A percentile compares a stretch with the other conserved stretches of the same genome.
phyloP scores from a whole-genome alignment of 2,329 filamentous ascomycete genomes.

The Bipolaris gigantea region DNA sequence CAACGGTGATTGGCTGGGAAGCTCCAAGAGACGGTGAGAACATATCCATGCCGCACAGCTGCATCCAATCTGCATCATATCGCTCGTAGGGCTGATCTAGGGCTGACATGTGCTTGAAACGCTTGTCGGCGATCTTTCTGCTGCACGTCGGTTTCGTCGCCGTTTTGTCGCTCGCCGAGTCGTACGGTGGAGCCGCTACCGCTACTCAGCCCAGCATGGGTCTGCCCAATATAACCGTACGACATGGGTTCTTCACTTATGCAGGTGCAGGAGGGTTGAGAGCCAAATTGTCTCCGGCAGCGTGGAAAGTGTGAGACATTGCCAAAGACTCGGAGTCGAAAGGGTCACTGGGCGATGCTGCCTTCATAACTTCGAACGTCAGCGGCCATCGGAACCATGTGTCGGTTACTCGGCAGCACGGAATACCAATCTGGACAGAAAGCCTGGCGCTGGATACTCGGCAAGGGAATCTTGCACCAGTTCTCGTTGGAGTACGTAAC shows the following conservation, averaged over 20 bases:
- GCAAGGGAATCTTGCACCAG: not conserved
- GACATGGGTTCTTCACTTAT: conserved; percentile 4
- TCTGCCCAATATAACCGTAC: conserved; percentile 1
- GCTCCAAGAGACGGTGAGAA: conserved; percentile 30
- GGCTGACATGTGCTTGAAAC: conserved; percentile 16
- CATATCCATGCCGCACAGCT: conserved; percentile 15
- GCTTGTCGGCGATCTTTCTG: not conserved
- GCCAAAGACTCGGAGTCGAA: conserved; percentile 3
- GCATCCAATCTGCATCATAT: conserved; percentile 9
- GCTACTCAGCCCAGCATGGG: conserved; percentile 16
- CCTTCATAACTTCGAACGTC: not conserved
- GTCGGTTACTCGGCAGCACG: not conserved
- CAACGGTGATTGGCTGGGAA: not conserved
- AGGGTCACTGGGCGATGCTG: not conserved
- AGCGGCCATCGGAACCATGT: not conserved
- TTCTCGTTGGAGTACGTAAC: not conserved
- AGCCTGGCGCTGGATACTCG: not conserved
- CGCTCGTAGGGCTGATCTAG: conserved; percentile 32
- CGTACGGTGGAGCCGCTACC: conserved; percentile 17
- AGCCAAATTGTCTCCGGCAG: conserved; percentile 8
- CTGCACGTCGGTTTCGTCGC: not conserved
- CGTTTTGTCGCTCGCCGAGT: conserved; percentile 1
- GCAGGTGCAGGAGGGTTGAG: conserved; percentile 6
- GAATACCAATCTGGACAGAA: not conserved
- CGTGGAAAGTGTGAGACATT: conserved; percentile 23